Evolutionary conservation across 2,329 filamentous ascomycete species (phyloP).

Genomic region (Elsinoe australis): DNA sequence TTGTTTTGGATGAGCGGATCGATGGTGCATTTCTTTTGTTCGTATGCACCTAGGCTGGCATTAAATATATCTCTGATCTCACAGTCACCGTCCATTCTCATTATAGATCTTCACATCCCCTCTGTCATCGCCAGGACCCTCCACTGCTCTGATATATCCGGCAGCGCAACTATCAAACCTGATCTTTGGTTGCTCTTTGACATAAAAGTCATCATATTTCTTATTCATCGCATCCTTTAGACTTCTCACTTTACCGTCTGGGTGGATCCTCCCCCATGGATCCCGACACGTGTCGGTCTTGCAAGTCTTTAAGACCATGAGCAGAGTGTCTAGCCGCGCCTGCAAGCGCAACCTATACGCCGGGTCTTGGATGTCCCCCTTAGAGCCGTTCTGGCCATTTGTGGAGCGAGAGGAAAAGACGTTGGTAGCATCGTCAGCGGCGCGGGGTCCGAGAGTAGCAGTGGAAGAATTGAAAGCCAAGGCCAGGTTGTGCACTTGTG

Average conservation of each 20-base stretch:
- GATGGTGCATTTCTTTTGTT: too few relatives aligned
- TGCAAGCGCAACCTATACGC: neutral
- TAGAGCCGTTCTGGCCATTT: too few relatives aligned
- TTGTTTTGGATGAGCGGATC: too few relatives aligned
- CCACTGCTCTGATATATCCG: conserved; percentile 18
- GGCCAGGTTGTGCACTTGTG: conserved; percentile 21
- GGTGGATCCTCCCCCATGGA: conserved; percentile 30
- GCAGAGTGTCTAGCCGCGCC: conserved; percentile 28
- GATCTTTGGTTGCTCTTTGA: conserved; percentile 33
- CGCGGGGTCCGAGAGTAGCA: neutral
- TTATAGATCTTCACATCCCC: conserved; percentile 9
- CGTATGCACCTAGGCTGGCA: too few relatives aligned
- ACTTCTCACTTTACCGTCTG: conserved; percentile 24
- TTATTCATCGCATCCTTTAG: conserved; percentile 25
- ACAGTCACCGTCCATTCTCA: too few relatives aligned
- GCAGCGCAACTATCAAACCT: conserved; percentile 31
- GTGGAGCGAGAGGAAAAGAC: neutral
- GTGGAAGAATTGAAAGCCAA: neutral
- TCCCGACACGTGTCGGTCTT: conserved; percentile 26
- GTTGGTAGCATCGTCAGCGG: neutral
- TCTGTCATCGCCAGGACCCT: conserved; percentile 15
- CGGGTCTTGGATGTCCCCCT: neutral
- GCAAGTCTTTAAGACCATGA: conserved; percentile 31
- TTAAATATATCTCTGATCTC: too few relatives aligned
- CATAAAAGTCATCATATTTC: conserved; percentile 30